phyloP scores from a whole-genome alignment of 164 flowering plant species.

The Aristolochia contorta region DNA sequence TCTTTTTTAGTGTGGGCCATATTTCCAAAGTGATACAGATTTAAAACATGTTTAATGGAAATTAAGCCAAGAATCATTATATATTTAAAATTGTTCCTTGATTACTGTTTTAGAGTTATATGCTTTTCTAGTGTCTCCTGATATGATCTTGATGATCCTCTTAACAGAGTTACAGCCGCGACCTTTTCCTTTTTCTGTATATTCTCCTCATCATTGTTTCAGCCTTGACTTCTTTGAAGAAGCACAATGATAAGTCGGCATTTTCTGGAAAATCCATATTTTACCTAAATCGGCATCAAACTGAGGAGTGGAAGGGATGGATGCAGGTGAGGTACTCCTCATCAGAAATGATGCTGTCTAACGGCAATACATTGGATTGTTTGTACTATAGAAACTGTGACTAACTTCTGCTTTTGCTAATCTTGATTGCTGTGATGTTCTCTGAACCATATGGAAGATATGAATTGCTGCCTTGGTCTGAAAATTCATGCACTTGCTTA shows the following conservation, averaged over 20 bases:
- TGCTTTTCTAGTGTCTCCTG: too few relatives aligned
- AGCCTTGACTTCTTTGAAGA: constrained; percentile 83
- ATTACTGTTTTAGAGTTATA: too few relatives aligned
- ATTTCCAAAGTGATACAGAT: too few relatives aligned
- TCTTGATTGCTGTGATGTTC: neutral
- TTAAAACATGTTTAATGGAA: too few relatives aligned
- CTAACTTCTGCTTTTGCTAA: neutral
- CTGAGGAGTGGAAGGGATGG: constrained; percentile 99
- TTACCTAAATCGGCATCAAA: constrained; percentile 93
- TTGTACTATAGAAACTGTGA: too few relatives aligned
- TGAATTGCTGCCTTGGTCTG: neutral
- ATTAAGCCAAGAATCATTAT: too few relatives aligned
- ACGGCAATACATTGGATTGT: too few relatives aligned
- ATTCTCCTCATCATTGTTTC: constrained; percentile 74
- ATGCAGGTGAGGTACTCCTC: constrained; percentile 70
- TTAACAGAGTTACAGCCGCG: constrained; percentile 86
- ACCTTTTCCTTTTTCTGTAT: constrained; percentile 87
- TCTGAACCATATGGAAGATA: neutral
- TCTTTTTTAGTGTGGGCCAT: too few relatives aligned
- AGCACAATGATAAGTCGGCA: constrained; percentile 80
- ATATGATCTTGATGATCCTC: neutral
- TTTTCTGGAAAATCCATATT: constrained; percentile 76
- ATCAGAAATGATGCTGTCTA: too few relatives aligned
- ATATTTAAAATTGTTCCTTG: too few relatives aligned
- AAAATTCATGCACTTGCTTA: too few relatives aligned